Evolutionary conservation across 768 basidiomycete genomes (phyloP), one percentile per base, ranked within the genome.

Genomic region (Lyophyllum semitale): DNA sequence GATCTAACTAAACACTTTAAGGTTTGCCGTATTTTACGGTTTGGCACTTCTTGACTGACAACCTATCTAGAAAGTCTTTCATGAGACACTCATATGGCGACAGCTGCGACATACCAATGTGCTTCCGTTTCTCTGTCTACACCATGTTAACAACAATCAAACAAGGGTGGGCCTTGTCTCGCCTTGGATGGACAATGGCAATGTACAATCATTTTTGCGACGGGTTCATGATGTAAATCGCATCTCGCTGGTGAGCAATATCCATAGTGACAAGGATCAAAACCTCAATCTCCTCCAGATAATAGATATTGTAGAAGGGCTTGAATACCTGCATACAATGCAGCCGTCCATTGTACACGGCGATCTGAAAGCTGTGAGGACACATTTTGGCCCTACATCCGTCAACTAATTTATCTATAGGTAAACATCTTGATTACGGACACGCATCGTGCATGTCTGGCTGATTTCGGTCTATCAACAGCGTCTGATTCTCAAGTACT

Each of bases 1-100:
- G 15, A 53, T 49, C 0, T 60, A 55, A n/a, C 40, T 3, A 45
- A 54, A 48, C 62, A 66, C 48, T 38, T 67, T 5, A 70, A 73
- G 63, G 71, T 54, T 27, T 29, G 60, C 38, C 33, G 13, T 15
- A 18, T 27, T 48, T 6, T 5, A 8, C 13, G 15, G 15, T 40
- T 23, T 18, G 5, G 20, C 49, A 32, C n/a, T 15, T 22, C 42
- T 23, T n/a, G 17, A 22, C 43, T 47, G 25, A 46, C 12, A 12
- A 11, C 18, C 9, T 15, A 12, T 30, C 7, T 33, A 60, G 59
- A 57, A 54, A 40, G 56, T 60, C 13, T 47, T 55, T 32, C 56
- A 42, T 18, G 59, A 60, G 18, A 58, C 56, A 17, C 45, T 38
- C 2, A 38, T 38, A 38, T 38, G 37, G 37, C 37, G 37, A 4